phyloP scores from a whole-genome alignment of 257 asterid genomes.

The Solanum boliviense region DNA sequence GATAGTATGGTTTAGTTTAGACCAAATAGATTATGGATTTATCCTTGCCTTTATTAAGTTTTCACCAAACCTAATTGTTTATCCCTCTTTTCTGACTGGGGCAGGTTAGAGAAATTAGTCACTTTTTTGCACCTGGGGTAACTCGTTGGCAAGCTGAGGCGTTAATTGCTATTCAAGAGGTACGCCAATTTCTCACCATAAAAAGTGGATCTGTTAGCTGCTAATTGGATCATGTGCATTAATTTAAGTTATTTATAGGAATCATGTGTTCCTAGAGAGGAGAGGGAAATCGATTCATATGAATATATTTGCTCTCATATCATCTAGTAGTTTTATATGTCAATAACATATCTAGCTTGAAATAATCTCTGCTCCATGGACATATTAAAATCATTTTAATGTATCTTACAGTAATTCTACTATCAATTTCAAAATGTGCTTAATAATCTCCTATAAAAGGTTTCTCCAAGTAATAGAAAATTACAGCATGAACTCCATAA shows the following conservation, averaged over 20 bases:
- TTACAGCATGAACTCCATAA: not conserved
- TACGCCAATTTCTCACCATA: slow-evolving; percentile 14
- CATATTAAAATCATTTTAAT: not conserved
- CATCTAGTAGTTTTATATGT: not conserved
- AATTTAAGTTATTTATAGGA: not conserved
- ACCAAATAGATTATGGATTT: not conserved
- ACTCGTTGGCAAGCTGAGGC: slow-evolving; percentile 93
- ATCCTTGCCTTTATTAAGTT: not conserved
- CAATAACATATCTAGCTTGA: not conserved
- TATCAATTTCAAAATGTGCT: not conserved
- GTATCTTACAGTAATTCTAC: not conserved
- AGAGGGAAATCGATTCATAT: not conserved
- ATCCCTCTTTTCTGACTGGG: not conserved
- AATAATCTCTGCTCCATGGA: not conserved
- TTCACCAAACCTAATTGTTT: not conserved
- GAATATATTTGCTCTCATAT: not conserved
- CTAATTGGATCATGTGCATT: not conserved
- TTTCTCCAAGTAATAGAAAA: not conserved
- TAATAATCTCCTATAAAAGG: not conserved
- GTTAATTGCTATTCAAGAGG: slow-evolving; percentile 86
- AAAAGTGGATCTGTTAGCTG: slow-evolving; percentile 1
- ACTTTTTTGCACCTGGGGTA: slow-evolving; percentile 30
- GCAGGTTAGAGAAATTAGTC: slow-evolving; percentile 77
- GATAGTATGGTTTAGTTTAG: not conserved
- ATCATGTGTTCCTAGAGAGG: not conserved